Evolutionary conservation across 176 grass and related monocot genomes (phyloP).

Genomic region (Carex kokanica): DNA sequence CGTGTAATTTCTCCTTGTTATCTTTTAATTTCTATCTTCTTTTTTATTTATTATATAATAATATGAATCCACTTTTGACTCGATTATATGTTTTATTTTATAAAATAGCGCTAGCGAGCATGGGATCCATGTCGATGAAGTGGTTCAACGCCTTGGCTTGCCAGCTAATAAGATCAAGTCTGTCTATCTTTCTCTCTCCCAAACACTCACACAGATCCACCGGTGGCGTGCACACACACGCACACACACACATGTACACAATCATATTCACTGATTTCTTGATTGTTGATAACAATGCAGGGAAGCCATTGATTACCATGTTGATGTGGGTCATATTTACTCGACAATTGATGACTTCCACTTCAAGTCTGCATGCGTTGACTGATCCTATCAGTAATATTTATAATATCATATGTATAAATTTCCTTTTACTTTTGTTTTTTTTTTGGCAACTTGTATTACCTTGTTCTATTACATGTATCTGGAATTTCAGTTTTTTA

Average conservation of each 20-base stretch:
- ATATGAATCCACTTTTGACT: neutral
- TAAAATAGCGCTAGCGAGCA: constrained; percentile 60
- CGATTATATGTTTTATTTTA: neutral
- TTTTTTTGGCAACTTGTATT: no score
- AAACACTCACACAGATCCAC: no score
- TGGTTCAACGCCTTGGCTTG: constrained; percentile 48
- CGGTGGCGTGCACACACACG: no score
- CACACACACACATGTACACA: neutral
- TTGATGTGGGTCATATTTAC: constrained; percentile 55
- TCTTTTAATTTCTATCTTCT: neutral
- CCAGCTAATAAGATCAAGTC: constrained; percentile 47
- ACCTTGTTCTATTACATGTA: no score
- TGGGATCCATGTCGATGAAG: constrained; percentile 75
- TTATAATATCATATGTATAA: no score
- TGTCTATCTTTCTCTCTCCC: constrained; percentile 14
- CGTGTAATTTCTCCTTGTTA: constrained; percentile 47
- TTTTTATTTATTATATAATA: neutral
- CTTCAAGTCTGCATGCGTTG: constrained; percentile 50
- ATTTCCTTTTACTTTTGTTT: no score
- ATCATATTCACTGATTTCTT: neutral
- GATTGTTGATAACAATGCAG: constrained; percentile 40
- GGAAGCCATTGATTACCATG: constrained; percentile 50
- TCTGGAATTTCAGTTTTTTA: no score
- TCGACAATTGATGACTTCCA: constrained; percentile 82
- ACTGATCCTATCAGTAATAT: constrained; percentile 22